Percentiles rank a stretch among this genome's conserved stretches.
Evolutionary conservation across 1,139 yeast genomes (phyloP).

Genomic region (Suhomyces coccinellae): DNA sequence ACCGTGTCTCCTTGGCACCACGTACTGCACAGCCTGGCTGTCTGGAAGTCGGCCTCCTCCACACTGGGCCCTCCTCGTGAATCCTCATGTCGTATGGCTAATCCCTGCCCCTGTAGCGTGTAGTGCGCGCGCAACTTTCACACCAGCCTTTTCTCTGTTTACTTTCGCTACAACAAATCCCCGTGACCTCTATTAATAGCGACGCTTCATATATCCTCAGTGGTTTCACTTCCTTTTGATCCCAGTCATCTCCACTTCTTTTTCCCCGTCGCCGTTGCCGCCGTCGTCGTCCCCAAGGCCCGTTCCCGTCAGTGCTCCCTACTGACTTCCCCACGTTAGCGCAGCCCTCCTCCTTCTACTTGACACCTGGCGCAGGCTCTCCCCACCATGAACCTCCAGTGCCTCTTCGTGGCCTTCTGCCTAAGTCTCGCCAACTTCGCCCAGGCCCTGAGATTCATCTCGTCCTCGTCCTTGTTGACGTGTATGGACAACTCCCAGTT

Average conservation of each 20-base stretch:
- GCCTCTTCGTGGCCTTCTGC: constrained; percentile 2
- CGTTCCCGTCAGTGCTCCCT: no score
- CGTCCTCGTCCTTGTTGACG: constrained; percentile 77
- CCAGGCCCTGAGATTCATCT: constrained; percentile 33
- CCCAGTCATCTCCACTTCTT: neutral
- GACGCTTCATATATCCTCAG: neutral
- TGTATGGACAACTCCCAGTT: constrained; percentile 92
- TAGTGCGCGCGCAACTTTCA: neutral
- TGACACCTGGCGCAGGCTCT: no score
- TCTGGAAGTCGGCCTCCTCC: no score
- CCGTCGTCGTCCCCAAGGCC: neutral
- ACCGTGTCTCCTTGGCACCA: neutral
- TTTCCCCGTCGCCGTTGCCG: neutral
- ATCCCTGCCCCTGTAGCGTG: no score
- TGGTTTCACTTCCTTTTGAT: neutral
- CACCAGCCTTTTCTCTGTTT: neutral
- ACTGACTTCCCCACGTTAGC: no score
- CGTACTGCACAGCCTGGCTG: neutral
- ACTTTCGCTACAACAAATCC: neutral
- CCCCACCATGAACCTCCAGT: constrained; percentile 1
- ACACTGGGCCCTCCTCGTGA: neutral
- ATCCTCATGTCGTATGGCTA: neutral
- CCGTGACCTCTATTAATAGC: constrained; percentile 9
- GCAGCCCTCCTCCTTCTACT: no score
- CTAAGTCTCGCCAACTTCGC: constrained; percentile 12